These are phyloP conservation scores for Solanum sejunctum DNA, from an alignment of 257 asterid species.

Conservation along the genomic window DNA sequence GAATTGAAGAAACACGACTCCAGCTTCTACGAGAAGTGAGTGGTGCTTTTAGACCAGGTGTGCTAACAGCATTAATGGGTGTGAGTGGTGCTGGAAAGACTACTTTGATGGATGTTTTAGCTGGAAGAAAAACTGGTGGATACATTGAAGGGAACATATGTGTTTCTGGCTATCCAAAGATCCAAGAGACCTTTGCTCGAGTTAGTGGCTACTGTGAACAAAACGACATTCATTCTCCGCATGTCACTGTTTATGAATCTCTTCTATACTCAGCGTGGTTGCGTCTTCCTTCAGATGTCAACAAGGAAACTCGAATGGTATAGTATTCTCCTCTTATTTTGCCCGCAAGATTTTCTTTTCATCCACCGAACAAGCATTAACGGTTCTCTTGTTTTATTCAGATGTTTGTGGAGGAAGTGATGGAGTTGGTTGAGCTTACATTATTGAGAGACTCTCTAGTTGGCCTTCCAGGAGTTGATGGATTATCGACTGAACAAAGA, in stretches of 20 bases:
- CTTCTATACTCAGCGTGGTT: conserved; percentile 61
- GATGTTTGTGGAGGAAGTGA: conserved; percentile 76
- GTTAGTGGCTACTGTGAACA: conserved; percentile 67
- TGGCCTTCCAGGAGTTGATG: conserved; percentile 62
- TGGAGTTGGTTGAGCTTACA: conserved; percentile 54
- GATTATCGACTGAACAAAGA: conserved; percentile 57
- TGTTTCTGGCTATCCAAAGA: conserved; percentile 50
- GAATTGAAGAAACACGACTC: conserved; percentile 43
- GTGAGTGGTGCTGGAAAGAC: conserved; percentile 75
- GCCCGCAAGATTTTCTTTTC: not conserved
- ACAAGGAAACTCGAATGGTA: conserved; percentile 30
- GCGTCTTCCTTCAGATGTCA: conserved; percentile 51
- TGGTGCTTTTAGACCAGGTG: conserved; percentile 65
- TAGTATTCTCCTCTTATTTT: not conserved
- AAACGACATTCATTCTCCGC: conserved; percentile 64
- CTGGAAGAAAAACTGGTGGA: conserved; percentile 65
- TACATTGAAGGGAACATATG: conserved; percentile 50
- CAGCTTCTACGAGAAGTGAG: conserved; percentile 43
- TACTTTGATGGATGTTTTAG: conserved; percentile 60
- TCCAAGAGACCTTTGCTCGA: conserved; percentile 60
- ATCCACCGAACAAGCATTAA: not conserved
- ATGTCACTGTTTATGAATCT: conserved; percentile 52
- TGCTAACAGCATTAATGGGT: conserved; percentile 57
- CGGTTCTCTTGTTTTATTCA: not conserved
- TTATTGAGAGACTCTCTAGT: conserved; percentile 33